phyloP scores from a whole-genome alignment of 202 grass and related monocot genomes.

The Digitaria exilis region DNA sequence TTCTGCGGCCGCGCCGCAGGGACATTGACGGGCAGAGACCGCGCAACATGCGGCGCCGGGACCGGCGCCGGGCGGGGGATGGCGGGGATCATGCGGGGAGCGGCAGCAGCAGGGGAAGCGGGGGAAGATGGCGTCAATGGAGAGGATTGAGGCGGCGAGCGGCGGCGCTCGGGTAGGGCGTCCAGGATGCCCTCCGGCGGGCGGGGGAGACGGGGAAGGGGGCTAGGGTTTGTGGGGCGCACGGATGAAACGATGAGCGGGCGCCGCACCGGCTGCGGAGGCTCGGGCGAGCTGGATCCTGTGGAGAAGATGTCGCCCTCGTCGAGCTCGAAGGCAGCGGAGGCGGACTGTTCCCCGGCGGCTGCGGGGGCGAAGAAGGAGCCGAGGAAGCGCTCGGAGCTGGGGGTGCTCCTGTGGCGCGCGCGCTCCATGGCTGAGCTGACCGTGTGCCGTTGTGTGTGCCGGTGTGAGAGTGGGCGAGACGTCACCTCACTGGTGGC shows the following conservation, averaged over 20 bases:
- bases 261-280: conserved; percentile 34
- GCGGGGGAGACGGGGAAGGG: conserved; percentile 49
- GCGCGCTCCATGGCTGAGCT: conserved; percentile 58
- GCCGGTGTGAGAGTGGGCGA: background rate
- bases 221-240: conserved; percentile 46
- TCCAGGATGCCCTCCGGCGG: conserved; percentile 81
- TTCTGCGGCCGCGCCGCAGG: conserved; percentile 43
- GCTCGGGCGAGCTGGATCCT: conserved; percentile 43
- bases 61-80: conserved; percentile 55
- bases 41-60: conserved; percentile 41
- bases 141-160: conserved; percentile 33
- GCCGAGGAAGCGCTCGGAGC: conserved; percentile 68
- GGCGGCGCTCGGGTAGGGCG: conserved; percentile 57
- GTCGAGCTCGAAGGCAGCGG: conserved; percentile 70
- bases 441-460: too few species aligned
- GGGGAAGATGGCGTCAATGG: conserved; percentile 52
- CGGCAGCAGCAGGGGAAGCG: conserved; percentile 47
- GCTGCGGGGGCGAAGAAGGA: conserved; percentile 43
- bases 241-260: conserved; percentile 36
- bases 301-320: conserved; percentile 76
- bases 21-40: conserved; percentile 83
- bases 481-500: conserved; percentile 35
- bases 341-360: conserved; percentile 31
- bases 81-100: conserved; percentile 75
- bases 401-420: conserved; percentile 51